phyloP scores from a whole-genome alignment of 768 basidiomycete genomes.

The Podaxis pistillaris region DNA sequence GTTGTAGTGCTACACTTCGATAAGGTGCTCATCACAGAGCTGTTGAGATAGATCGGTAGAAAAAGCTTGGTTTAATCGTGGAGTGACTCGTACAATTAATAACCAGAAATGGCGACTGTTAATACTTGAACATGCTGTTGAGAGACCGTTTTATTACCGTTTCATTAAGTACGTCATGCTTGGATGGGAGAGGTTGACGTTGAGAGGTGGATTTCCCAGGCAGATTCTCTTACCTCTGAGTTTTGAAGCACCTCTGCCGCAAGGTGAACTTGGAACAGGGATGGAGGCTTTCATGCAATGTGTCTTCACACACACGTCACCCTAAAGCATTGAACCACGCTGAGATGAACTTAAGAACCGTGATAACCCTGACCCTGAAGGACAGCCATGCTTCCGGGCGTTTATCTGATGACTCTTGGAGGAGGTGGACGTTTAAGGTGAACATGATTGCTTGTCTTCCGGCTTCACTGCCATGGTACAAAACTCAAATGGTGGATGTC shows the following conservation, averaged over 20 bases:
- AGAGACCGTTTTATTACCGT: neutral
- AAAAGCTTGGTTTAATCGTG: neutral
- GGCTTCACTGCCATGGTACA: neutral
- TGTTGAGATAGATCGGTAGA: neutral
- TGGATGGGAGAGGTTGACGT: too few species aligned
- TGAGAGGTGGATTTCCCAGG: too few species aligned
- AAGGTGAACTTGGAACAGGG: neutral
- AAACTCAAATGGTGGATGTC: neutral
- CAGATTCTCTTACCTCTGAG: neutral
- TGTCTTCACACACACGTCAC: neutral
- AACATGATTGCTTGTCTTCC: neutral
- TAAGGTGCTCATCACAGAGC: neutral
- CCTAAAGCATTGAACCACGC: neutral
- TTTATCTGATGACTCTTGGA: neutral
- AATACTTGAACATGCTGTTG: neutral
- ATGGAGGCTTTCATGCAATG: neutral
- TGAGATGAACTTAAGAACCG: neutral
- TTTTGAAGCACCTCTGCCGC: neutral
- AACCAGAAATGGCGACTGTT: too few species aligned
- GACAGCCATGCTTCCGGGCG: neutral
- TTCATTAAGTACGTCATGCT: too few species aligned
- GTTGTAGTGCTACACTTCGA: neutral
- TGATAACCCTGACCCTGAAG: neutral
- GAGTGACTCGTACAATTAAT: too few species aligned
- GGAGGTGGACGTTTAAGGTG: neutral